Evolutionary conservation across 371 early-diverging fungal genomes (phyloP).

Genomic region (Mortierella sp.): DNA sequence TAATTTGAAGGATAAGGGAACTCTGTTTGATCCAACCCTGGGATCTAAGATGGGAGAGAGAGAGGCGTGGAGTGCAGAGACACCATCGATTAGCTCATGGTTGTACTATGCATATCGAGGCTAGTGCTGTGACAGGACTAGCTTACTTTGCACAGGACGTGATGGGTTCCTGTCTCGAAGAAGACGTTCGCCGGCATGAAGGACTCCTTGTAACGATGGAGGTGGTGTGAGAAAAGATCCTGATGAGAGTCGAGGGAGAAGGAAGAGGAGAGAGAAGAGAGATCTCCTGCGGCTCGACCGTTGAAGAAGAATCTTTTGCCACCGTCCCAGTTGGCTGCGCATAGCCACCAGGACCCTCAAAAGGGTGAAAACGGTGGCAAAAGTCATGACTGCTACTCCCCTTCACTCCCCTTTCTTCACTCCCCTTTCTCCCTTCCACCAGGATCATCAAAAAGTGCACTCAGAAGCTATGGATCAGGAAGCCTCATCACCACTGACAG

Average conservation of each 20-base stretch:
- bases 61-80: too few species aligned
- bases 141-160: constrained; percentile 37
- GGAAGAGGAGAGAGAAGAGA: constrained; percentile 4
- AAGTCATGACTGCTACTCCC: too few species aligned
- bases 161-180: constrained; percentile 44
- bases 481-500: constrained; percentile 21
- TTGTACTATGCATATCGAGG: too few species aligned
- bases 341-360: too few species aligned
- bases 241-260: neutral
- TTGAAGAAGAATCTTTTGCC: too few species aligned
- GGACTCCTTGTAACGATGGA: neutral
- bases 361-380: too few species aligned
- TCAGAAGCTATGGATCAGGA: too few species aligned
- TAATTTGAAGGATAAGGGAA: constrained; percentile 23
- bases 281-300: too few species aligned
- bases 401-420: too few species aligned
- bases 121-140: neutral
- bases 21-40: constrained; percentile 14
- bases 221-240: neutral
- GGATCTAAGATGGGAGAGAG: constrained; percentile 18
- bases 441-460: constrained; percentile 6
- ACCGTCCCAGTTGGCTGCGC: too few species aligned
- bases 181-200: constrained; percentile 14
- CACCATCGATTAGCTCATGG: too few species aligned
- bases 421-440: too few species aligned